Conservation (phyloP, 202 grass and related monocot genomes). For the Schoenoplectus tabernaemontani region DNA sequence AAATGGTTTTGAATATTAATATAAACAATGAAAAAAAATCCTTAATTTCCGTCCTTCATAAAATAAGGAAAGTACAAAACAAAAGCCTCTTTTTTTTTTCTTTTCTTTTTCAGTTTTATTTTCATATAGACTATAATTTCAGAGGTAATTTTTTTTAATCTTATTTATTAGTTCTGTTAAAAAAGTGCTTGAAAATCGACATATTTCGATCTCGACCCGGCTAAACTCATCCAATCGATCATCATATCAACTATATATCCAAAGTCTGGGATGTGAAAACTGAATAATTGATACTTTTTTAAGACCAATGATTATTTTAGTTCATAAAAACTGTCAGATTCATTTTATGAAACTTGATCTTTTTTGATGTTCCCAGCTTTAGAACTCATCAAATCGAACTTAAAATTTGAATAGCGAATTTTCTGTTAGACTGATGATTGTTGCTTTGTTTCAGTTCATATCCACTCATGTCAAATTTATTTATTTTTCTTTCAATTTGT, state of each 20-base stretch:
- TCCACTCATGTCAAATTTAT: neutral
- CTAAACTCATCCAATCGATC: neutral
- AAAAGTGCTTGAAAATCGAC: neutral
- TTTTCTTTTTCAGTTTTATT: neutral
- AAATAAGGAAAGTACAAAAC: no score
- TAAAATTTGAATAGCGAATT: neutral
- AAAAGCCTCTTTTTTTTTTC: neutral
- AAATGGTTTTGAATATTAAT: no score
- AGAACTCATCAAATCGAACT: neutral
- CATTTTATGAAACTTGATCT: neutral
- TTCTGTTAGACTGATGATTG: neutral
- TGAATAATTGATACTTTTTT: no score
- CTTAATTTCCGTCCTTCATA: no score
- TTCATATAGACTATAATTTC: neutral
- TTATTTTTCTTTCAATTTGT: no score
- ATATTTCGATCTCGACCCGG: neutral
- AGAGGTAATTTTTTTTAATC: neutral
- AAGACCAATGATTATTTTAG: no score
- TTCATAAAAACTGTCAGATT: neutral
- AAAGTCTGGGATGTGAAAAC: no score
- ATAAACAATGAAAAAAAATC: no score
- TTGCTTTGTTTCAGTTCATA: neutral
- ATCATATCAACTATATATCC: no score
- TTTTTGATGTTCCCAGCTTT: no score
- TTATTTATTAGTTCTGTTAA: neutral